phyloP scores from a whole-genome alignment of 2,329 filamentous ascomycete genomes.

The Dichotomopilus funicola region DNA sequence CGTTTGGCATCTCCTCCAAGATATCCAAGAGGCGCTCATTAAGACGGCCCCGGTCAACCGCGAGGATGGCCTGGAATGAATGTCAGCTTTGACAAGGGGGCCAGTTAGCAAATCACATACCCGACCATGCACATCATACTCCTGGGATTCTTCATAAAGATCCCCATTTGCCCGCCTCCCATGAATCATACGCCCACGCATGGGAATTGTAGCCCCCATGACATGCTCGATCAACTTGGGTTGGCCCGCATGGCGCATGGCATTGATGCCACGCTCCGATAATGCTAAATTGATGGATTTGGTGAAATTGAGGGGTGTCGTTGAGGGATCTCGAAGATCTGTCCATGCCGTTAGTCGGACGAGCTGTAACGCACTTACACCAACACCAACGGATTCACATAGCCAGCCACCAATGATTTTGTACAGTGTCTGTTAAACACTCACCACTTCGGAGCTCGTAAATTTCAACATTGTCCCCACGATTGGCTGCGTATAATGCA shows the following conservation, averaged over 20 bases:
- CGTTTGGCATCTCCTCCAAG: conserved; percentile 77
- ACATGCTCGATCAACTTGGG: conserved; percentile 65
- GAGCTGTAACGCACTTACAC: background rate
- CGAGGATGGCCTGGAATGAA: conserved; percentile 62
- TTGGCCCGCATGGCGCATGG: conserved; percentile 65
- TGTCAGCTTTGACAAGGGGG: background rate
- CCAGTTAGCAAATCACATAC: conserved; percentile 41
- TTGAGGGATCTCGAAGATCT: conserved; percentile 84
- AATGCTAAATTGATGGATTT: conserved; percentile 98
- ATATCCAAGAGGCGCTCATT: conserved; percentile 81
- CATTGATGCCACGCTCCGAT: conserved; percentile 88
- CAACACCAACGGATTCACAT: too few relatives aligned
- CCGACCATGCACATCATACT: conserved; percentile 82
- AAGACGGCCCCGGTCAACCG: conserved; percentile 75
- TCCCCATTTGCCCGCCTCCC: conserved; percentile 56
- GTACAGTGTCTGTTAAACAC: conserved; percentile 13
- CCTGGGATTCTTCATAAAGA: conserved; percentile 72
- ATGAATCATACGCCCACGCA: conserved; percentile 97
- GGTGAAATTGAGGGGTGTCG: conserved; percentile 85
- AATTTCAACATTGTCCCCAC: conserved; percentile 84
- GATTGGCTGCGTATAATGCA: conserved; percentile 81
- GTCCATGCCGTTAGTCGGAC: conserved; percentile 5
- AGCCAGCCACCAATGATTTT: too few relatives aligned
- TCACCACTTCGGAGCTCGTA: conserved; percentile 88
- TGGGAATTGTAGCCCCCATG: conserved; percentile 74